Evolutionary conservation across 495 filamentous ascomycete species (phyloP).

Genomic region (Podospora appendiculata): DNA sequence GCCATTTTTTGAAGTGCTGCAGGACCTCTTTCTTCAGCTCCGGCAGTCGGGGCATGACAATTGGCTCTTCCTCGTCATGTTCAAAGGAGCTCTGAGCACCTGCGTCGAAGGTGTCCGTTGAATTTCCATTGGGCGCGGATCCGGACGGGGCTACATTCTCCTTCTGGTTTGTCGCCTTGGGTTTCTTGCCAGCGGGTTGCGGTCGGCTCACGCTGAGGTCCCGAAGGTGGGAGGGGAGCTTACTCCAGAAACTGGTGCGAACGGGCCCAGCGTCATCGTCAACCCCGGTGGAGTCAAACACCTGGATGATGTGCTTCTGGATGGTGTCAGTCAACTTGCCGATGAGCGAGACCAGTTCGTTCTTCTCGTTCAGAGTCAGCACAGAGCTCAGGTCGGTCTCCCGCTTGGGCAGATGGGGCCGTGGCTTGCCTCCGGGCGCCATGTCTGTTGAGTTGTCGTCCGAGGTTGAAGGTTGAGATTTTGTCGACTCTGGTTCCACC

Average conservation of each 20-base stretch:
- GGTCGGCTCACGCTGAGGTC: constrained; percentile 14
- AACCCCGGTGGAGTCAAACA: constrained; percentile 33
- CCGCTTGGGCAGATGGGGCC: constrained; percentile 15
- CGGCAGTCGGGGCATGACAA: constrained; percentile 19
- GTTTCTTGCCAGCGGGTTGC: background rate
- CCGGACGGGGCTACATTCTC: constrained; percentile 18
- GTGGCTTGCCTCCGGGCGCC: constrained; percentile 14
- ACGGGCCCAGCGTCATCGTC: constrained; percentile 10
- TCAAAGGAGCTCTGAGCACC: constrained; percentile 13
- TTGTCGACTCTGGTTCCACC: constrained; percentile 1
- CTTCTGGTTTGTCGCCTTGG: constrained; percentile 3
- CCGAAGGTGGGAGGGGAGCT: constrained; percentile 23
- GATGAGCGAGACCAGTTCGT: constrained; percentile 28
- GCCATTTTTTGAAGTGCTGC: constrained; percentile 39
- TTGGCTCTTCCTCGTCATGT: too few species aligned
- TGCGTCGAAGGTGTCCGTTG: background rate
- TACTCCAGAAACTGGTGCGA: constrained; percentile 19
- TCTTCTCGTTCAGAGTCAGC: constrained; percentile 19
- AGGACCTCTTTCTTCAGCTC: constrained; percentile 38
- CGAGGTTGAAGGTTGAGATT: constrained; percentile 1
- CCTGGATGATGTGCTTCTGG: constrained; percentile 35
- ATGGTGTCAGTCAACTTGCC: constrained; percentile 39
- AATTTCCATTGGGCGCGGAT: constrained; percentile 5
- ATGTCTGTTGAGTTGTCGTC: constrained; percentile 15
- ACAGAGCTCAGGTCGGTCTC: constrained; percentile 26